These are phyloP conservation scores for Lepiota venenata DNA, from an alignment of 768 basidiomycete genomes.

Conservation along the genomic window DNA sequence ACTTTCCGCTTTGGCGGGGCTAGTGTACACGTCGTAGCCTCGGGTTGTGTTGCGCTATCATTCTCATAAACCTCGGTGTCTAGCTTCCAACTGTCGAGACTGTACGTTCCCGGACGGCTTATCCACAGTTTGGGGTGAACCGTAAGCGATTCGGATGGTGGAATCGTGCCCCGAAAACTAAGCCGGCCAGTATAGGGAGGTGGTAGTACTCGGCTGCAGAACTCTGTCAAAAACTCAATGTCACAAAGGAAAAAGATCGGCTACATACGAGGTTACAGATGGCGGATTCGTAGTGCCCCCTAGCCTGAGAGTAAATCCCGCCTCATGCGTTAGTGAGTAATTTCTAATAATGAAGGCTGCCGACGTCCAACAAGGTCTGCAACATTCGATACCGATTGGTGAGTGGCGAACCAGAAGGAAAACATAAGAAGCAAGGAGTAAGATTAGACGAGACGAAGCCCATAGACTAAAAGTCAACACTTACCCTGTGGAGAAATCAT, in stretches of 20 bases:
- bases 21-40: not conserved
- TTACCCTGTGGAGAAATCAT: constrained; percentile 73
- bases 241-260: not conserved
- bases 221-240: not conserved
- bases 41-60: not conserved
- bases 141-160: constrained; percentile 40
- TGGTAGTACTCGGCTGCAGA: constrained; percentile 37
- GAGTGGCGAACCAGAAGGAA: not conserved
- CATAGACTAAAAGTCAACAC: constrained; percentile 23
- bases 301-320: constrained; percentile 56
- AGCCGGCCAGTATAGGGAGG: constrained; percentile 66
- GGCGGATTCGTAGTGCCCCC: constrained; percentile 18
- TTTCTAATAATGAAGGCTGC: constrained; percentile 64
- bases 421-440: not conserved
- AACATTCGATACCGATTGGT: not conserved
- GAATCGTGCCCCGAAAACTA: constrained; percentile 57
- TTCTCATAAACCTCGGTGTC: constrained; percentile 40
- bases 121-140: constrained; percentile 57
- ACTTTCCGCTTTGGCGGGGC: constrained; percentile 2
- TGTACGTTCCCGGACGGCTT: constrained; percentile 60
- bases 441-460: not conserved
- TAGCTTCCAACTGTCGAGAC: constrained; percentile 63
- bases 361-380: constrained; percentile 52
- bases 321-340: constrained; percentile 60
- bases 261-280: constrained; percentile 10